Percentiles rank a stretch among this genome's conserved stretches.
Conservation (phyloP, 2,329 filamentous ascomycete genomes). For the Hirsutella rhossiliensis region DNA sequence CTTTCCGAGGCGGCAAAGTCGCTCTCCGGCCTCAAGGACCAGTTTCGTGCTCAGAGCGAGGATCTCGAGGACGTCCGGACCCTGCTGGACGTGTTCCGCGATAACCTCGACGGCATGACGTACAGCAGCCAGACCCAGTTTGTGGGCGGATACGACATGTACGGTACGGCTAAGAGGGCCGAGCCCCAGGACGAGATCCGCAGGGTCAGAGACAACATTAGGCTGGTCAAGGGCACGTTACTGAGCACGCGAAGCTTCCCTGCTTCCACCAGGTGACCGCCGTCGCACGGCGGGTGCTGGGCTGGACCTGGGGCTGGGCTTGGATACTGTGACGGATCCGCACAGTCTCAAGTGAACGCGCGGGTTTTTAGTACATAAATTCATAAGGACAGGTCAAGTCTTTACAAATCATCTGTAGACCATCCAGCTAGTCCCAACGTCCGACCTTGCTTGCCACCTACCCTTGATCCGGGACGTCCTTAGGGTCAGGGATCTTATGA, state of each 20-base stretch:
- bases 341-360: no score
- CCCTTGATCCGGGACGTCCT: slow-evolving; percentile 3
- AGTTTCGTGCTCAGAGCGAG: slow-evolving; percentile 31
- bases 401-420: no score
- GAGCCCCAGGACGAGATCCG: slow-evolving; percentile 61
- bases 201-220: slow-evolving; percentile 61
- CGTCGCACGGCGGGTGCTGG: neutral
- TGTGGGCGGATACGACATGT: slow-evolving; percentile 25
- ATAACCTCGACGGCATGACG: slow-evolving; percentile 52
- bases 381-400: no score
- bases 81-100: slow-evolving; percentile 44
- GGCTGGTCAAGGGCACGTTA: slow-evolving; percentile 68
- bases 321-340: neutral
- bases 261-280: slow-evolving; percentile 20
- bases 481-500: slow-evolving; percentile 13
- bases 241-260: slow-evolving; percentile 66
- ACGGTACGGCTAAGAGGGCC: slow-evolving; percentile 28
- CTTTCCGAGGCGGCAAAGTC: slow-evolving; percentile 30
- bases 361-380: no score
- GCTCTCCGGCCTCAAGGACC: slow-evolving; percentile 29
- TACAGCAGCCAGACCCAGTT: slow-evolving; percentile 29
- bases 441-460: neutral
- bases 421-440: no score
- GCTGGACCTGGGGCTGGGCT: neutral
- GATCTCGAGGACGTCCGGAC: slow-evolving; percentile 38